Percentiles rank a stretch among this genome's conserved stretches.
phyloP scores from a whole-genome alignment of 129 eudicot species.

The Artemisia argyi region DNA sequence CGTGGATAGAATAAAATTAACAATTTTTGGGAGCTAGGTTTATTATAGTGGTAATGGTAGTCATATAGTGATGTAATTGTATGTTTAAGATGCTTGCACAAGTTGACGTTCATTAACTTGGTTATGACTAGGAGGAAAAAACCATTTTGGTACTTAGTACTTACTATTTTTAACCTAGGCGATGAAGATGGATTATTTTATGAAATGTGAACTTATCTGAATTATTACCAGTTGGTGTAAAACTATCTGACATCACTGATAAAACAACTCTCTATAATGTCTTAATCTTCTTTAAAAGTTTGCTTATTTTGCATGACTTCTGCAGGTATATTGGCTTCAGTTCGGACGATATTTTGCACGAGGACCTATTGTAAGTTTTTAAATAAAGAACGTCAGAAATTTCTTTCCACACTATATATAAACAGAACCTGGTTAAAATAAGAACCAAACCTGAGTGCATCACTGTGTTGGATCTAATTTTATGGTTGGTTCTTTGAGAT shows the following conservation, averaged over 20 bases:
- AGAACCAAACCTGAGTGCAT: too few relatives aligned
- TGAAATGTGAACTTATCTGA: not conserved
- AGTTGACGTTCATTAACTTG: too few relatives aligned
- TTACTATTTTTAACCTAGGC: too few relatives aligned
- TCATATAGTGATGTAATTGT: too few relatives aligned
- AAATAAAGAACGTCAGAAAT: not conserved
- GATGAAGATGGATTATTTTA: not conserved
- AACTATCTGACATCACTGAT: conserved; percentile 8
- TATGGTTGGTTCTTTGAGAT: not conserved
- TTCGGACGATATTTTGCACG: conserved; percentile 98
- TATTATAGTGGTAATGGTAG: too few relatives aligned
- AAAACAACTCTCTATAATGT: not conserved
- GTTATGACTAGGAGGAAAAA: too few relatives aligned
- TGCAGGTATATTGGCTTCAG: conserved; percentile 98
- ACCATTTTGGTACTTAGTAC: too few relatives aligned
- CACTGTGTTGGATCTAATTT: not conserved
- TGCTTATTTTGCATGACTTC: conserved; percentile 17
- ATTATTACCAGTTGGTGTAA: conserved; percentile 1
- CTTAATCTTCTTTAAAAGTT: not conserved
- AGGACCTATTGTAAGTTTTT: conserved; percentile 85
- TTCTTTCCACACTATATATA: conserved; percentile 2
- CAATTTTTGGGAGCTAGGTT: too few relatives aligned
- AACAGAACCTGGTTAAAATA: not conserved
- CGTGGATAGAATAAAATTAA: too few relatives aligned
- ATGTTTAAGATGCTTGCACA: too few relatives aligned